A percentile compares a stretch with the other conserved stretches of the same genome.
These are phyloP conservation scores for Scolecobasidium constrictum DNA, from an alignment of 2,329 filamentous ascomycete genomes.

Conservation along the genomic window DNA sequence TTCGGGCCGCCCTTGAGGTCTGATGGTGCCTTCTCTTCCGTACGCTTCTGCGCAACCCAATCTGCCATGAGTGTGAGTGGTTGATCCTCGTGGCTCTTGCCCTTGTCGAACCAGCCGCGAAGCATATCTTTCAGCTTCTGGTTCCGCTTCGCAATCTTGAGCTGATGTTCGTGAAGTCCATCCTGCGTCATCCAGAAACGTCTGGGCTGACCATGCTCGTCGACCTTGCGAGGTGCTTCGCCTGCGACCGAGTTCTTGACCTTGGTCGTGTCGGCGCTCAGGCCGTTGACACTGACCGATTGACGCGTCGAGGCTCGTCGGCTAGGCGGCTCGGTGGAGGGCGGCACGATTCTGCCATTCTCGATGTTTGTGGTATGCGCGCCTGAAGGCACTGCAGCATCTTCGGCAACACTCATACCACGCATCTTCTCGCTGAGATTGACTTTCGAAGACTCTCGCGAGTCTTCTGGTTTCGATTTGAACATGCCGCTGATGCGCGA, in stretches of 20 bases:
- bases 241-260: slow-evolving; percentile 15
- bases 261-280: slow-evolving; percentile 16
- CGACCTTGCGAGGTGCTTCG: slow-evolving; percentile 13
- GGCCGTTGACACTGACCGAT: slow-evolving; percentile 16
- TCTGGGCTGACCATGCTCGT: slow-evolving; percentile 18
- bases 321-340: slow-evolving; percentile 15
- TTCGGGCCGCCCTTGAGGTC: slow-evolving; percentile 71
- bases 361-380: slow-evolving; percentile 12
- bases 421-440: slow-evolving; percentile 10
- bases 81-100: slow-evolving; percentile 52
- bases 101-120: slow-evolving; percentile 69
- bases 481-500: slow-evolving; percentile 32
- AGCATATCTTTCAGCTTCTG: slow-evolving; percentile 93
- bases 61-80: slow-evolving; percentile 87
- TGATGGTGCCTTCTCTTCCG: slow-evolving; percentile 61
- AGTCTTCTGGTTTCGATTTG: slow-evolving; percentile 14
- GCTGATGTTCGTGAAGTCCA: slow-evolving; percentile 73
- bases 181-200: slow-evolving; percentile 50
- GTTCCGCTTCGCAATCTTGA: slow-evolving; percentile 83
- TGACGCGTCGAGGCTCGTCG: slow-evolving; percentile 19
- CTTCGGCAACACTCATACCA: slow-evolving; percentile 6
- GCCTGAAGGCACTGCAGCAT: neutral
- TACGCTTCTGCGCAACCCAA: slow-evolving; percentile 90
- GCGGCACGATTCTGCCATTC: slow-evolving; percentile 18
- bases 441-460: neutral